These are phyloP conservation scores for Sanghuangporus sanghuang DNA, from an alignment of 1,284 basidiomycete species.

Conservation along the genomic window DNA sequence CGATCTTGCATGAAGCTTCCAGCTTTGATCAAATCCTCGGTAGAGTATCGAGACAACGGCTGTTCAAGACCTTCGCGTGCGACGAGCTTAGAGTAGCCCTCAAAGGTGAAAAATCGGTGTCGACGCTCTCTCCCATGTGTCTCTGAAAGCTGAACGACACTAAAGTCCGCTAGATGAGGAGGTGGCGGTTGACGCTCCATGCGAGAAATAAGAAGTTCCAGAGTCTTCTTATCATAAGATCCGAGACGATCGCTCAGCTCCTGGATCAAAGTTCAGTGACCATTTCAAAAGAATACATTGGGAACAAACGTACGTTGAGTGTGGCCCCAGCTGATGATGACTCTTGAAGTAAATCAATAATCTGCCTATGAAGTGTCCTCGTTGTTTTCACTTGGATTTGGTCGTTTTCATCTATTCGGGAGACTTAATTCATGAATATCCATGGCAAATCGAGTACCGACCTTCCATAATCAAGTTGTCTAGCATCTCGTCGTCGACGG, in stretches of 20 bases:
- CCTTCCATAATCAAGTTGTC: constrained; percentile 13
- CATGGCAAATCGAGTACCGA: not conserved
- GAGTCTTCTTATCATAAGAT: constrained; percentile 70
- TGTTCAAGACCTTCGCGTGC: constrained; percentile 55
- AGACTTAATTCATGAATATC: not conserved
- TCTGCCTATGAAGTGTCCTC: constrained; percentile 68
- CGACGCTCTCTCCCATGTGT: constrained; percentile 75
- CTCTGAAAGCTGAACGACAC: constrained; percentile 64
- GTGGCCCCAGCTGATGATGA: constrained; percentile 66
- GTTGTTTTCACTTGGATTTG: constrained; percentile 43
- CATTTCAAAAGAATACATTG: constrained; percentile 2
- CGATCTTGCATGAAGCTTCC: constrained; percentile 48
- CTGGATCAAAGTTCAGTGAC: constrained; percentile 33
- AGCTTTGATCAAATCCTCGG: constrained; percentile 42
- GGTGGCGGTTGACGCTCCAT: constrained; percentile 61
- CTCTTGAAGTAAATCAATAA: constrained; percentile 62
- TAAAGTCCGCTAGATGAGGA: constrained; percentile 62
- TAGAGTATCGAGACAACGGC: constrained; percentile 33
- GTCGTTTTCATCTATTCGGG: not conserved
- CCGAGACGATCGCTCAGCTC: constrained; percentile 60
- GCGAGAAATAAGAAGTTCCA: constrained; percentile 70
- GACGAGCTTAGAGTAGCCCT: constrained; percentile 52
- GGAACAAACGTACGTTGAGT: constrained; percentile 46
- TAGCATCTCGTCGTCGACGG: constrained; percentile 25
- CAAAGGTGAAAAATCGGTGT: constrained; percentile 70